A percentile compares a stretch with the other conserved stretches of the same genome.
These are phyloP conservation scores for Xylaria bambusicola DNA, from an alignment of 495 filamentous ascomycete species.

Conservation along the genomic window DNA sequence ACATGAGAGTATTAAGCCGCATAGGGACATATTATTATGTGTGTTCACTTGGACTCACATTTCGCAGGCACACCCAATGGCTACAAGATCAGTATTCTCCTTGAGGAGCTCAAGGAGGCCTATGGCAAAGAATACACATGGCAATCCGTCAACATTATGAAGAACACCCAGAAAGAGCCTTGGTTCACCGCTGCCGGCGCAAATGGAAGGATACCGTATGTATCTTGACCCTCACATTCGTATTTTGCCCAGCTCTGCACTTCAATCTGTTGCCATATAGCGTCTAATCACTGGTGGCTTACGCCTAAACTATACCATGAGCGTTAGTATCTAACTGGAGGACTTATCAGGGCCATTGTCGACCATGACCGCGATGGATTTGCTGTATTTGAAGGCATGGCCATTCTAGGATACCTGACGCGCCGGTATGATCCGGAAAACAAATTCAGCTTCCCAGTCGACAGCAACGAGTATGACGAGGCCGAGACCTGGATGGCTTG, in stretches of 20 bases:
- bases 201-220: constrained; percentile 77
- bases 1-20: background rate
- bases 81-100: constrained; percentile 69
- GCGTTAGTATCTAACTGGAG: background rate
- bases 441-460: constrained; percentile 73
- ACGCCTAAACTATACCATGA: background rate
- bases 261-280: background rate
- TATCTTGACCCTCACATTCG: background rate
- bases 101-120: constrained; percentile 71
- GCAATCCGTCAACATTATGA: constrained; percentile 67
- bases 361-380: constrained; percentile 64
- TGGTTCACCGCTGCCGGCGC: constrained; percentile 69
- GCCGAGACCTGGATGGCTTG: constrained; percentile 65
- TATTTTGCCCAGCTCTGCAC: background rate
- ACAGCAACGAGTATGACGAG: constrained; percentile 68
- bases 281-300: background rate
- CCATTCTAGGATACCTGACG: constrained; percentile 77
- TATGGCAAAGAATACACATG: constrained; percentile 61
- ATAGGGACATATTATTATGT: background rate
- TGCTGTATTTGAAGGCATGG: constrained; percentile 72
- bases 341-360: constrained; percentile 55
- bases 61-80: constrained; percentile 46
- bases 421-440: constrained; percentile 75
- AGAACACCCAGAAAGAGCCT: constrained; percentile 76
- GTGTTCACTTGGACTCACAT: background rate